Evolutionary conservation across 768 basidiomycete species (phyloP).

Genomic region (Lanmaoa pseudosensibilis): DNA sequence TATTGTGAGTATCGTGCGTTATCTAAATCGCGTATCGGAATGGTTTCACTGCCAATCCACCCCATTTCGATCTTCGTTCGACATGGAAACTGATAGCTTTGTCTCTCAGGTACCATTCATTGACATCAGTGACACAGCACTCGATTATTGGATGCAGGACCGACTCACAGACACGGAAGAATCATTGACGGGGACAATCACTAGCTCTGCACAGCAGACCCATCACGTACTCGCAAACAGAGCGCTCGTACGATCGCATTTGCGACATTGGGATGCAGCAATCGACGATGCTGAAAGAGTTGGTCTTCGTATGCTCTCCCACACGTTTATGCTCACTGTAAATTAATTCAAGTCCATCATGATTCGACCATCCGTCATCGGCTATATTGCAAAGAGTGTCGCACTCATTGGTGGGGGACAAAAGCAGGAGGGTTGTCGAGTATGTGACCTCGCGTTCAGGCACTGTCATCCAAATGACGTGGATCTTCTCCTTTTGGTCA

Average conservation of each 20-base stretch:
- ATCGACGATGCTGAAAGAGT: slow-evolving; percentile 7
- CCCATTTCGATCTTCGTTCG: background rate
- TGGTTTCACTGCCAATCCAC: background rate
- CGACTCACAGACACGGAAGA: background rate
- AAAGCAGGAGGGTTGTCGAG: background rate
- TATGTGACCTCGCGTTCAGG: slow-evolving; percentile 3
- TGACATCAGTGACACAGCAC: background rate
- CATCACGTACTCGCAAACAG: slow-evolving; percentile 1
- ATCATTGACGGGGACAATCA: background rate
- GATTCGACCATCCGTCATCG: slow-evolving; percentile 1
- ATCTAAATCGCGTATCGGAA: background rate
- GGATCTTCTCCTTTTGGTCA: background rate
- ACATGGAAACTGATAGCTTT: too few relatives aligned
- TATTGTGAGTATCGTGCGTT: background rate
- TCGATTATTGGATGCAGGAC: background rate
- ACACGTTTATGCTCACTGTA: background rate
- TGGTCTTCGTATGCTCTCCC: background rate
- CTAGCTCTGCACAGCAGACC: rapidly evolving
- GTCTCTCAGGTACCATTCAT: background rate
- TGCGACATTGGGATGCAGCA: slow-evolving; percentile 3
- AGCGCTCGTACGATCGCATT: slow-evolving; percentile 3
- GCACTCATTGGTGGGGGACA: background rate
- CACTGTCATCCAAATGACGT: background rate
- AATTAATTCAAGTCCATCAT: background rate
- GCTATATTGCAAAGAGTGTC: slow-evolving; percentile 3